Evolutionary conservation across 495 filamentous ascomycete species (phyloP).

Genomic region (Cairneyella variabilis): DNA sequence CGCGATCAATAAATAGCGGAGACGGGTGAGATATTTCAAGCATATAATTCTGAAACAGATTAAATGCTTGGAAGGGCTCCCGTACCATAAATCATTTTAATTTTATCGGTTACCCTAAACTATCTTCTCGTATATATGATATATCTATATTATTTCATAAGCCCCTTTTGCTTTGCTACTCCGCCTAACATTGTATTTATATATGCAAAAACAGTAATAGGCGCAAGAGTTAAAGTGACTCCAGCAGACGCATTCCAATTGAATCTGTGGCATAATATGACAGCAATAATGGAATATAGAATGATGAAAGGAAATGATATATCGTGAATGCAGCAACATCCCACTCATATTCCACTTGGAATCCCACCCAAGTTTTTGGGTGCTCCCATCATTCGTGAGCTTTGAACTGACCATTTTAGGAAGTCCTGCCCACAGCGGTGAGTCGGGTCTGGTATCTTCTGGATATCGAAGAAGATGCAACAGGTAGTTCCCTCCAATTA

Average conservation of each 20-base stretch:
- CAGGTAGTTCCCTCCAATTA: background rate
- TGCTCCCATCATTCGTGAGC: background rate
- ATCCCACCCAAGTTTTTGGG: background rate
- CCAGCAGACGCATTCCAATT: background rate
- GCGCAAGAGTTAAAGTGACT: background rate
- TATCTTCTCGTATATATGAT: no score
- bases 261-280: background rate
- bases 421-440: background rate
- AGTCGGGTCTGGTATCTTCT: background rate
- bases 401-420: background rate
- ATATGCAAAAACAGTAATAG: background rate
- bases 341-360: slow-evolving; percentile 1
- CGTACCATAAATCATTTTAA: no score
- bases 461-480: slow-evolving; percentile 2
- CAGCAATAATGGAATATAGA: background rate
- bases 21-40: no score
- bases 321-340: background rate
- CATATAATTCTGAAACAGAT: no score
- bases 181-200: background rate
- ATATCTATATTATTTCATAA: slow-evolving; percentile 4
- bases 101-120: no score
- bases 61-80: no score
- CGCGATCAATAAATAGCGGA: no score
- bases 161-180: background rate
- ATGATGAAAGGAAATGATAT: background rate